Evolutionary conservation across 148 eudicot species (phyloP), one percentile per base, ranked within the genome.

Genomic region (Cornus kousa): DNA sequence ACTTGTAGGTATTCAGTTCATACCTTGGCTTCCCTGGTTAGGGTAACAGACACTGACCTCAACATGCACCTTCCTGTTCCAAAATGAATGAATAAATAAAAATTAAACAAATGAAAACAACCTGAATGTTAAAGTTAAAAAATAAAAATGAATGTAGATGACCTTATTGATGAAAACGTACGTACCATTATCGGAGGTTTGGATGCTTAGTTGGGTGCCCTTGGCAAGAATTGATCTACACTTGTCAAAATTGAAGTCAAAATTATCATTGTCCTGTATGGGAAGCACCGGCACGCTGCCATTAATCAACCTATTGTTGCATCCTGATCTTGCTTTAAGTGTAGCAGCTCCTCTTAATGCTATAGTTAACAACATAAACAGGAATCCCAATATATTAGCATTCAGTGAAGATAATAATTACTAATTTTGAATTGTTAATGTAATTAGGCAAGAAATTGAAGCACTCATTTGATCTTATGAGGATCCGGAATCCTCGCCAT

Each of bases 291-390:
- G 91, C 3, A 78, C 77, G 32, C 87, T 78, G 59, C 89, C 89
- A 71, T 82, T 89, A 68, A 94, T 43, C 48, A 43, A 79, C 83
- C 80, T 90, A 57, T 84, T 91, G 79, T 86, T 91, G 88, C 83
- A 82, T 57, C 90, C 91, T 32, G 87, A 70, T 84, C 99, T 86
- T 81, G 90, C 93, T 82, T 96, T 93, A 16, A 96, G 90, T n/a
- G 99, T 88, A 16, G 89, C 86, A 16, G 98, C 98, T 80, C 99
- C 99, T 83, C 90, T 86, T 82, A 96, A 74, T 68, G 99, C 99
- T 96, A 78, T 31, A 70, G 67, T 43, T 9, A 43, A 43, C 48
- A 6, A 4, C 48, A 43, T 4, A 4, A 43, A 43, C 48, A 57
- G 14, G 20, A 1, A 57, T 2, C 20, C 62, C 19, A 57, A 57